These are phyloP conservation scores for Aureobasidium sp. DNA, from an alignment of 2,329 filamentous ascomycete genomes.

Conservation along the genomic window DNA sequence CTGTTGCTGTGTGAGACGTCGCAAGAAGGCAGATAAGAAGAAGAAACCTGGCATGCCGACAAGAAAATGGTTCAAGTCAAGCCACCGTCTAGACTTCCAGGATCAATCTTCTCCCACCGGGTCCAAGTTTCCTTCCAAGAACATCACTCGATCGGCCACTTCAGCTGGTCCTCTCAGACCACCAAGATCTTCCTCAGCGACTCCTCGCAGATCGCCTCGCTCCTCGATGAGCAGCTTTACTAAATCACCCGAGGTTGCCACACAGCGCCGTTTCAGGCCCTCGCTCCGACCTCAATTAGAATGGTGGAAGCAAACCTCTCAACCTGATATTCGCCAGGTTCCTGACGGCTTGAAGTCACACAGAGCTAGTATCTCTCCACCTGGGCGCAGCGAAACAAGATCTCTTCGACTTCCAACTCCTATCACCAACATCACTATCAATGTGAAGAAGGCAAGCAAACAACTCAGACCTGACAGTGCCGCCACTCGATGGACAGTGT, in stretches of 20 bases:
- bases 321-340: conserved; percentile 18
- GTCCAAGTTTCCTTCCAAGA: conserved; percentile 18
- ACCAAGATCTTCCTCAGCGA: conserved; percentile 10
- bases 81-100: conserved; percentile 29
- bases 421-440: conserved; percentile 16
- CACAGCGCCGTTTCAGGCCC: not conserved
- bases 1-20: conserved; percentile 13
- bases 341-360: conserved; percentile 5
- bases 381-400: not conserved
- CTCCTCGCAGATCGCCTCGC: not conserved
- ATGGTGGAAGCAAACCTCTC: conserved; percentile 12
- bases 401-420: not conserved
- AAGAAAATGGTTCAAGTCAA: conserved; percentile 12
- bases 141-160: conserved; percentile 13
- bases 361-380: not conserved
- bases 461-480: conserved; percentile 17
- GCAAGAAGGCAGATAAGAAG: conserved; percentile 8
- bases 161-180: conserved; percentile 8
- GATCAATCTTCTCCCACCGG: conserved; percentile 25
- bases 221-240: not conserved
- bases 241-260: not conserved
- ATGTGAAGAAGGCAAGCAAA: not conserved
- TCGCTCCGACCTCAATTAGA: not conserved
- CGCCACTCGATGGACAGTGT: conserved; percentile 25
- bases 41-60: not conserved